A percentile compares a stretch with the other conserved stretches of the same genome.
phyloP scores from a whole-genome alignment of 2,329 filamentous ascomycete genomes.

The Penicillium sp. region DNA sequence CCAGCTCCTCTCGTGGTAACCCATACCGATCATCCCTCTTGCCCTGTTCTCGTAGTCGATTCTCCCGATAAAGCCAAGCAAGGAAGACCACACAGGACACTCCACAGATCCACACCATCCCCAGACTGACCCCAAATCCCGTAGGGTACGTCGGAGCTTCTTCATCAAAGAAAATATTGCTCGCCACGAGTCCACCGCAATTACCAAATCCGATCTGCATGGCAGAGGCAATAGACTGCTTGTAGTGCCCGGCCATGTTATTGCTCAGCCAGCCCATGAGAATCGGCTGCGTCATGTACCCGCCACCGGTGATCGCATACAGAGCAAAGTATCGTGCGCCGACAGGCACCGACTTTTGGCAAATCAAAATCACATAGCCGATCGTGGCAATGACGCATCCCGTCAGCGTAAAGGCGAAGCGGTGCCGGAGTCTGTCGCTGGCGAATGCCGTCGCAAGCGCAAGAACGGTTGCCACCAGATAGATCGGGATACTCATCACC shows the following conservation, averaged over 20 bases:
- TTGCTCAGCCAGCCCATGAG: slow-evolving; percentile 58
- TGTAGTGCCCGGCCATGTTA: slow-evolving; percentile 58
- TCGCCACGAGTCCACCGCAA: slow-evolving; percentile 35
- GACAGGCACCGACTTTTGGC: slow-evolving; percentile 47
- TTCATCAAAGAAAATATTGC: slow-evolving; percentile 31
- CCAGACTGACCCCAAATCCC: slow-evolving; percentile 30
- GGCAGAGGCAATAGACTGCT: slow-evolving; percentile 54
- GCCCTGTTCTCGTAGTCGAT: slow-evolving; percentile 34
- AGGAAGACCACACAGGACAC: slow-evolving; percentile 31
- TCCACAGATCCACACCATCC: slow-evolving; percentile 36
- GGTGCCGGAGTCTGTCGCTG: slow-evolving; percentile 52
- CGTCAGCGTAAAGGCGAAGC: slow-evolving; percentile 55
- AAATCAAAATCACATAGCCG: slow-evolving; percentile 57
- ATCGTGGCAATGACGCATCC: slow-evolving; percentile 52
- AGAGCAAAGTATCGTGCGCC: slow-evolving; percentile 55
- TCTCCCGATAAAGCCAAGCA: slow-evolving; percentile 37
- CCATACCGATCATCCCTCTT: slow-evolving; percentile 36
- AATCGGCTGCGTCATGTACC: slow-evolving; percentile 56
- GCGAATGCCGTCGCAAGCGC: slow-evolving; percentile 51
- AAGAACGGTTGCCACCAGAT: slow-evolving; percentile 62
- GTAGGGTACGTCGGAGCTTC: slow-evolving; percentile 30
- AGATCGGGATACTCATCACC: slow-evolving; percentile 54
- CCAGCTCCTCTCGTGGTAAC: slow-evolving; percentile 35
- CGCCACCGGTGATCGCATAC: slow-evolving; percentile 55
- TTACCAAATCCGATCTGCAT: slow-evolving; percentile 48